phyloP scores from a whole-genome alignment of 805 yeast species.

The Starmerella davenportii region DNA sequence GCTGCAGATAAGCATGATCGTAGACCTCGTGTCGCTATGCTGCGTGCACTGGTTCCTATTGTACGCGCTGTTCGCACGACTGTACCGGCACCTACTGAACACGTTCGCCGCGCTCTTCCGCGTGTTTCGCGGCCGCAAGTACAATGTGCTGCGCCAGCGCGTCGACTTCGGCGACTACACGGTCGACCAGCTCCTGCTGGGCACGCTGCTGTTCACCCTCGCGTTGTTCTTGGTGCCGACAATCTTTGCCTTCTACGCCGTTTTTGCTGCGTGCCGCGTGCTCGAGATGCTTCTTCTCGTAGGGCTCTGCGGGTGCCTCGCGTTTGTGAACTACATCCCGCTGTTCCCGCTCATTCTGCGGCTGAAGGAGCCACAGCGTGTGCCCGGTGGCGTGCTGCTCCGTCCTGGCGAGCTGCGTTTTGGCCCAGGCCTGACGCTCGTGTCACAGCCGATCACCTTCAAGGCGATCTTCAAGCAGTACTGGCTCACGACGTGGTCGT shows the following conservation, averaged over 20 bases:
- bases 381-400: constrained; percentile 41
- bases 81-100: constrained; percentile 58
- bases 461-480: constrained; percentile 34
- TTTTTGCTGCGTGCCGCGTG: constrained; percentile 47
- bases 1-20: constrained; percentile 42
- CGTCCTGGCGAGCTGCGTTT: neutral
- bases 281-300: constrained; percentile 33
- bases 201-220: constrained; percentile 73
- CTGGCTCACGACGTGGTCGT: constrained; percentile 11
- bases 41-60: constrained; percentile 62
- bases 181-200: constrained; percentile 69
- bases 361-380: constrained; percentile 54
- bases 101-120: constrained; percentile 58
- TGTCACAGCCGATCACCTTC: constrained; percentile 31
- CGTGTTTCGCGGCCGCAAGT: constrained; percentile 76
- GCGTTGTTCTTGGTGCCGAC: constrained; percentile 71
- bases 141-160: constrained; percentile 65
- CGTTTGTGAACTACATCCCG: constrained; percentile 68
- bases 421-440: constrained; percentile 1
- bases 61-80: constrained; percentile 58
- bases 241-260: constrained; percentile 60
- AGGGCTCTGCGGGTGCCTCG: constrained; percentile 38
- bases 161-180: constrained; percentile 73
- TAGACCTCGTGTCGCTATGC: constrained; percentile 45
- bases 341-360: constrained; percentile 64